These are phyloP conservation scores for Nephelium lappaceum DNA, from an alignment of 345 rosid genomes.

Conservation along the genomic window DNA sequence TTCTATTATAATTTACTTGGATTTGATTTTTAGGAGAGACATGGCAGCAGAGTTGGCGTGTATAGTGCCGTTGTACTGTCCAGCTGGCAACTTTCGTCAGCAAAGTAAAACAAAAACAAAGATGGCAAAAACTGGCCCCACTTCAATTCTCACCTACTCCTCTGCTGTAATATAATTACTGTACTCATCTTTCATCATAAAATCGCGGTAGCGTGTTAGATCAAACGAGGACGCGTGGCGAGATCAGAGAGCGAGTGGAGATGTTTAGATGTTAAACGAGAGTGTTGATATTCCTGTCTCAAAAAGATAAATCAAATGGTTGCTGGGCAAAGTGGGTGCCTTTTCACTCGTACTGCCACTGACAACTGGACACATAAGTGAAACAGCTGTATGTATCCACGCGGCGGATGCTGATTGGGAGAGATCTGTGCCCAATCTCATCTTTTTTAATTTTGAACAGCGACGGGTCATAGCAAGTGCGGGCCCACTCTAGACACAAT, in stretches of 20 bases:
- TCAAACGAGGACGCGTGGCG: neutral
- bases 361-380: constrained; percentile 47
- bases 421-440: neutral
- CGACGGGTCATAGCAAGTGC: constrained; percentile 26
- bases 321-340: constrained; percentile 24
- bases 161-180: neutral
- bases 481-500: constrained; percentile 18
- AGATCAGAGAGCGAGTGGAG: rapidly evolving
- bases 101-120: constrained; percentile 24
- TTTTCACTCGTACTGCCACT: constrained; percentile 29
- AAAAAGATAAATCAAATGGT: constrained; percentile 16
- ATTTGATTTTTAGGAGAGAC: neutral
- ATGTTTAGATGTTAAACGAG: neutral
- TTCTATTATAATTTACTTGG: neutral
- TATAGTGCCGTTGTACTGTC: constrained; percentile 17
- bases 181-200: neutral
- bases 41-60: neutral
- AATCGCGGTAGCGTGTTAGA: neutral
- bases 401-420: neutral
- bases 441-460: neutral
- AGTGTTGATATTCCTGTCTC: neutral
- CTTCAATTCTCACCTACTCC: neutral
- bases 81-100: constrained; percentile 38
- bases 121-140: constrained; percentile 16
- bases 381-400: constrained; percentile 38